Evolutionary conservation across 2,329 filamentous ascomycete species (phyloP), one percentile per base, ranked within the genome.

Genomic region (Neoarthrinium moseri): DNA sequence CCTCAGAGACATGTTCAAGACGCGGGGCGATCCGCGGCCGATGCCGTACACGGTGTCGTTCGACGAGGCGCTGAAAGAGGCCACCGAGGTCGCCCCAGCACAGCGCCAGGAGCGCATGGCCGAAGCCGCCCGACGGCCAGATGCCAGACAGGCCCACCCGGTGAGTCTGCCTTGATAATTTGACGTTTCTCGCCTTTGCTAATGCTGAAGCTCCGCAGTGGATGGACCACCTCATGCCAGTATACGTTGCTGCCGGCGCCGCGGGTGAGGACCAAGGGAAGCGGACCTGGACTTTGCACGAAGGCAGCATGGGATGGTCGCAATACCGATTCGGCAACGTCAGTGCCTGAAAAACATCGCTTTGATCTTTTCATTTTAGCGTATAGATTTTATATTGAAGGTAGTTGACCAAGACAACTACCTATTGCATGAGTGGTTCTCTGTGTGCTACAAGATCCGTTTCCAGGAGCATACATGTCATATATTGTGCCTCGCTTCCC

Each of bases 31-130:
- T 36, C 64, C 69, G 10, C 46, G 50, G 8, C 75, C 78, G 1
- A 51, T 82, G 55, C 76, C 81, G 10, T 85, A 85, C 56, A 66
- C 77, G 2, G 70, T 74, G 27, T 78, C 74, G 42, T 91, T 90
- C 55, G 81, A 92, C 51, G 74, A 82, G 36, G 81, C 84, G 2
- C 68, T 91, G 34, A 82, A 83, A 55, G 78, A 86, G 17, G 84
- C 83, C 0, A 81, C 83, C 22, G 77, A 77, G 60, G 56, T 62
- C n/a, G 45, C 65, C 7, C 65, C 67, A 4, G 49, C 47, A 4
- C 60, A 65, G 50, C 59, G 73, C 13, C 64, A 71, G 51, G 62
- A 64, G 5, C 61, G 52, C 23, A 69, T 77, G 68, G 61, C 63
- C 0, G 64, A 64, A 17, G 53, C 70, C 2, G 60, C 65, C 15